These are phyloP conservation scores for Raddia guianensis DNA, from an alignment of 176 grass and related monocot species.

Conservation along the genomic window DNA sequence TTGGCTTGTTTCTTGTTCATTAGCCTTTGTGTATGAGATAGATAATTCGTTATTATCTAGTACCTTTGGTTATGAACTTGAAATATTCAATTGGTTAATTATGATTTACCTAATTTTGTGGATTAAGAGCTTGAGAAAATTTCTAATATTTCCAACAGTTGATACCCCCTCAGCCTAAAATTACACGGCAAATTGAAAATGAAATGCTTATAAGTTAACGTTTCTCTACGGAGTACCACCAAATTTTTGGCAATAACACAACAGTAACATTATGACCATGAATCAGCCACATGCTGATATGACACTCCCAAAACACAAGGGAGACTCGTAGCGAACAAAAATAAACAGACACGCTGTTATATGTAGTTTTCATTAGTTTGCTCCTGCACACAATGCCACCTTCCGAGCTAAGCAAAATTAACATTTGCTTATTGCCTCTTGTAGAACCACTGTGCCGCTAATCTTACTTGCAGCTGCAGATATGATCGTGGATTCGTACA, in stretches of 20 bases:
- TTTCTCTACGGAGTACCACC: too few relatives aligned
- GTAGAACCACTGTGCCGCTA: background rate
- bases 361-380: background rate
- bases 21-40: too few relatives aligned
- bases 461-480: background rate
- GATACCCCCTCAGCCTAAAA: conserved; percentile 39
- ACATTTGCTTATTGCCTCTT: background rate
- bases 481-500: background rate
- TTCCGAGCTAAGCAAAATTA: background rate
- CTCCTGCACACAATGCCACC: background rate
- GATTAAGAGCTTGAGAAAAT: too few relatives aligned
- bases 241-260: background rate
- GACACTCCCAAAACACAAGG: background rate
- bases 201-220: background rate
- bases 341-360: background rate
- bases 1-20: too few relatives aligned
- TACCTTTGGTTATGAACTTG: too few relatives aligned
- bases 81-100: too few relatives aligned
- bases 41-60: too few relatives aligned
- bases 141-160: too few relatives aligned
- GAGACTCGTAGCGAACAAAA: background rate
- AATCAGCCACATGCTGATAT: background rate
- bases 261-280: background rate
- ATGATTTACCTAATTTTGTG: too few relatives aligned
- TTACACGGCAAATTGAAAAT: background rate